Evolutionary conservation across 352 stramenopile genomes (phyloP).

Genomic region (Phytophthora pisi): DNA sequence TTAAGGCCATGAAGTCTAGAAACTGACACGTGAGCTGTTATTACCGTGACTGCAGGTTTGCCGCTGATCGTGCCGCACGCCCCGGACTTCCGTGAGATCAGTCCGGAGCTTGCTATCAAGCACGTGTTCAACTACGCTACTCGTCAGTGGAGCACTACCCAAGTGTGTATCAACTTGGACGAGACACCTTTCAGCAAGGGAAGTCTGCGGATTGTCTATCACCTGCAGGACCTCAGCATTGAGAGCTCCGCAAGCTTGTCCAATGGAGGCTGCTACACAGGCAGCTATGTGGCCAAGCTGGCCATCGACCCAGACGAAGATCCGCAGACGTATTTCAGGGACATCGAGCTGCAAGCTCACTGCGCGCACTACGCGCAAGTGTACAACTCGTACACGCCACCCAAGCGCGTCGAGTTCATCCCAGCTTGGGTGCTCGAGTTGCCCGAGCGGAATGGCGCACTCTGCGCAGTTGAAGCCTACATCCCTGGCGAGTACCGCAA

Average conservation of each 20-base stretch:
- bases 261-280: conserved; percentile 33
- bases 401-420: conserved; percentile 85
- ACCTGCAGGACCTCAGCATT: conserved; percentile 70
- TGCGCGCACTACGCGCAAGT: conserved; percentile 84
- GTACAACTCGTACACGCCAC: conserved; percentile 88
- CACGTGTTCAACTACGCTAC: conserved; percentile 84
- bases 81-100: conserved; percentile 67
- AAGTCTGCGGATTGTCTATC: conserved; percentile 81
- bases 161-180: conserved; percentile 79
- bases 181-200: conserved; percentile 85
- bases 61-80: conserved; percentile 79
- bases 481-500: conserved; percentile 87
- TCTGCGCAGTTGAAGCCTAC: conserved; percentile 84
- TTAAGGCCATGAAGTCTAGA: too few species aligned
- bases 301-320: conserved; percentile 89
- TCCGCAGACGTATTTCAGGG: conserved; percentile 88
- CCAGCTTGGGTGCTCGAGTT: conserved; percentile 85
- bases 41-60: conserved; percentile 36
- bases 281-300: conserved; percentile 87
- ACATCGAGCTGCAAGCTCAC: conserved; percentile 88
- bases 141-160: conserved; percentile 68
- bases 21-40: background rate
- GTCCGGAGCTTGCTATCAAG: conserved; percentile 67
- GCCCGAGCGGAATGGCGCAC: conserved; percentile 64
- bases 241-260: conserved; percentile 24